Base-by-base conservation (phyloP, 257 asterid genomes). In the Capsicum baccatum region DNA sequence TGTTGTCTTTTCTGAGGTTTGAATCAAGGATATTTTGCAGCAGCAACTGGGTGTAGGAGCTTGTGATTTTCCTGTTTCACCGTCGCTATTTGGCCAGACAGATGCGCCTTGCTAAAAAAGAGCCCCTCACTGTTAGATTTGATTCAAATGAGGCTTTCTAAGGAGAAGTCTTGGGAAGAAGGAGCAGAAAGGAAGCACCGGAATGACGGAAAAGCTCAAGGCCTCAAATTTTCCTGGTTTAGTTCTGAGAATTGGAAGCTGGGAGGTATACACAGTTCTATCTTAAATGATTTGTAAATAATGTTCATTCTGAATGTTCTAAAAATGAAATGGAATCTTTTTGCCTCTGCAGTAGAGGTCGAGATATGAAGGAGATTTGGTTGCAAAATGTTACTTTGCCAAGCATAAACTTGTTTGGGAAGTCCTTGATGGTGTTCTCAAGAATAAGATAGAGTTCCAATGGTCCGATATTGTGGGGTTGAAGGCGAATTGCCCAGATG, bases 371-470 rank as follows among this genome's bases (percentile, higher is more conserved):
- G 97, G 98, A 12, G 98, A 94, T 86, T 84, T 94, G 89, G 97
- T 94, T 73, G 97, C 97, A 12, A 93, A 94, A 84, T 94, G 98
- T 87, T 94, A 94, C 82, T 94, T 93, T 90, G 97, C 98, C 0
- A 94, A 94, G 92, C 98, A 94, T 89, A 94, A 94, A 90, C 90
- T 94, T 84, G 98, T 94, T 11, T 94, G 98, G 98, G 98, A 94
- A 90, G 98, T 94, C 84, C 98, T 94, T 85, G 98, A 94, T 81
- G 98, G 97, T 52, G 98, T 97, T 79, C 97, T 94, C 59, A 94
- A 94, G 91, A 94, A 93, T 91, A 94, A 94, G 88, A 91, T 94
- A 82, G 98, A 94, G 88, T 92, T 94, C 88, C 96, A 92, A 81
- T 94, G 97, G 97, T 93, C 97, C 50, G 97, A 93, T 86, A 94